phyloP scores from a whole-genome alignment of 768 basidiomycete species.

The Sporobolomyces phaffii region DNA sequence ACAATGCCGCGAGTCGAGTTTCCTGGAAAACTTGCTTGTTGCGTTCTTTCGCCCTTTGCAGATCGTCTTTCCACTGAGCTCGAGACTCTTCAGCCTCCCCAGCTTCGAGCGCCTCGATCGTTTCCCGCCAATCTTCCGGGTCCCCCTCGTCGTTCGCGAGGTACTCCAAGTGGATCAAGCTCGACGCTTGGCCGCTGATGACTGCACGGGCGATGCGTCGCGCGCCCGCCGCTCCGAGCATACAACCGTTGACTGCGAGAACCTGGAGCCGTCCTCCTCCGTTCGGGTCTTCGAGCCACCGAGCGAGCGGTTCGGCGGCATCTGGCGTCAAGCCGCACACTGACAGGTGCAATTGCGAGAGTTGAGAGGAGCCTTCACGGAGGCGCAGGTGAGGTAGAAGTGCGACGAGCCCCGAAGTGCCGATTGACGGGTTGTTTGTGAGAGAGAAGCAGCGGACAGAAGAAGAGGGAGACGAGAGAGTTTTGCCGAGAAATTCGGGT shows the following conservation, averaged over 20 bases:
- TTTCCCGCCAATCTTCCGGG: background rate
- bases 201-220: conserved; percentile 16
- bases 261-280: conserved; percentile 19
- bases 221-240: background rate
- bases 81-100: background rate
- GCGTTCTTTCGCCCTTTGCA: conserved; percentile 21
- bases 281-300: conserved; percentile 22
- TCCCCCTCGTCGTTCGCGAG: conserved; percentile 25
- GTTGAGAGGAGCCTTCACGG: conserved; percentile 7
- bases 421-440: conserved; percentile 24
- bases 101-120: background rate
- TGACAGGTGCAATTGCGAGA: conserved; percentile 27
- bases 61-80: background rate
- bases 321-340: conserved; percentile 22
- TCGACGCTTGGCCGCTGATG: conserved; percentile 10
- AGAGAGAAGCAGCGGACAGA: conserved; percentile 28
- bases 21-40: conserved; percentile 28
- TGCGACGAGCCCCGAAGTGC: background rate
- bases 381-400: conserved; percentile 23
- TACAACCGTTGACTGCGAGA: conserved; percentile 22
- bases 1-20: conserved; percentile 20
- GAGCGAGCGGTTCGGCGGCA: conserved; percentile 22
- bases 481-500: conserved; percentile 23
- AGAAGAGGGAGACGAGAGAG: conserved; percentile 23
- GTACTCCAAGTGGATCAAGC: conserved; percentile 31